Conservation (phyloP, 1,139 yeast species). For the Suhomyces anneliseae region DNA sequence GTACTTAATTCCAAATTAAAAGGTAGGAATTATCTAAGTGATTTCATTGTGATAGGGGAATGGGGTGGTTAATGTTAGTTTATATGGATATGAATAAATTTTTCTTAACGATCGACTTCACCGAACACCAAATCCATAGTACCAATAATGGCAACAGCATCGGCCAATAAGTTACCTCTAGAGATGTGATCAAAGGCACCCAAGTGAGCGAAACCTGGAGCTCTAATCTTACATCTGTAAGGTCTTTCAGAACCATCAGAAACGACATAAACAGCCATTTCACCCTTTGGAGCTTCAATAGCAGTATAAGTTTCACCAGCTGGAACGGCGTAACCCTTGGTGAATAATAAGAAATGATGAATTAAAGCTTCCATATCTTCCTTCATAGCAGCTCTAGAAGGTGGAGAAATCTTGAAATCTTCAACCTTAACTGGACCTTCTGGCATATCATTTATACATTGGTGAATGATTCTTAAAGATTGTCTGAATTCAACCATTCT, state of each 20-base stretch:
- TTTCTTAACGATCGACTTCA: slow-evolving; percentile 77
- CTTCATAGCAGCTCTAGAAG: slow-evolving; percentile 80
- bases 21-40: background rate
- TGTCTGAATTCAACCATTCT: slow-evolving; percentile 94
- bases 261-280: slow-evolving; percentile 88
- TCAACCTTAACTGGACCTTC: slow-evolving; percentile 92
- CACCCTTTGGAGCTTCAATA: slow-evolving; percentile 95
- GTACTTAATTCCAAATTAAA: background rate
- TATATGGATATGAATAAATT: no score
- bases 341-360: slow-evolving; percentile 83
- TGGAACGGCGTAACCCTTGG: slow-evolving; percentile 88
- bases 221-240: slow-evolving; percentile 88
- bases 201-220: slow-evolving; percentile 89
- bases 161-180: slow-evolving; percentile 86
- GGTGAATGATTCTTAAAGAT: slow-evolving; percentile 84
- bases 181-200: slow-evolving; percentile 86
- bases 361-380: slow-evolving; percentile 92
- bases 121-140: slow-evolving; percentile 95
- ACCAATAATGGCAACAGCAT: slow-evolving; percentile 92
- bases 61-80: background rate
- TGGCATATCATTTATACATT: slow-evolving; percentile 89
- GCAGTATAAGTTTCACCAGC: slow-evolving; percentile 91
- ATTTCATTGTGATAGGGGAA: background rate
- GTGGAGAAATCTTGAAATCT: slow-evolving; percentile 83
- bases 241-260: slow-evolving; percentile 91